These are phyloP conservation scores for Eucalyptus marginata DNA, from an alignment of 345 rosid genomes.

Conservation along the genomic window DNA sequence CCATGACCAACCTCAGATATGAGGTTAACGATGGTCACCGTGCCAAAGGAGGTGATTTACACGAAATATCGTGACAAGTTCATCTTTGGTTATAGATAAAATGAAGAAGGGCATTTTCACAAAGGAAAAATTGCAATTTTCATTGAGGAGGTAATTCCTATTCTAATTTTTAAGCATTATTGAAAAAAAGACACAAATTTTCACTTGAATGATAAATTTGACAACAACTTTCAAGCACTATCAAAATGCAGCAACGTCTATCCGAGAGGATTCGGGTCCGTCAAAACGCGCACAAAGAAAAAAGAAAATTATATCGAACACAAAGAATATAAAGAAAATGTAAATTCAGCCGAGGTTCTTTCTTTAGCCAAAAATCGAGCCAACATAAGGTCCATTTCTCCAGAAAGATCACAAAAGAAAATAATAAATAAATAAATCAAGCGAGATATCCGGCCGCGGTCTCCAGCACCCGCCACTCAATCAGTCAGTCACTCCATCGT, in stretches of 20 bases:
- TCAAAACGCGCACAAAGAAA: background rate
- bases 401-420: background rate
- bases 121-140: background rate
- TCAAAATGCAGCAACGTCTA: accelerated
- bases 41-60: background rate
- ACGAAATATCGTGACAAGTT: background rate
- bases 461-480: background rate
- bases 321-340: background rate
- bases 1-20: no score
- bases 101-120: background rate
- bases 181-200: background rate
- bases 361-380: background rate
- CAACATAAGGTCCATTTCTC: background rate
- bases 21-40: accelerated
- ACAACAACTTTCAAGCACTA: background rate
- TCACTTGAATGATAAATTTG: background rate
- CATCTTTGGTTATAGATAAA: background rate
- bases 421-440: background rate
- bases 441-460: background rate
- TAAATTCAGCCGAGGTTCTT: background rate
- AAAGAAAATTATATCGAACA: background rate
- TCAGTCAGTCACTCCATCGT: background rate
- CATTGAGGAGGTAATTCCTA: background rate
- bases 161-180: background rate
- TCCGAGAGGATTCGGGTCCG: background rate